These are phyloP conservation scores for Neopestalotiopsis clavispora DNA, from an alignment of 2,329 filamentous ascomycete species.

Conservation along the genomic window DNA sequence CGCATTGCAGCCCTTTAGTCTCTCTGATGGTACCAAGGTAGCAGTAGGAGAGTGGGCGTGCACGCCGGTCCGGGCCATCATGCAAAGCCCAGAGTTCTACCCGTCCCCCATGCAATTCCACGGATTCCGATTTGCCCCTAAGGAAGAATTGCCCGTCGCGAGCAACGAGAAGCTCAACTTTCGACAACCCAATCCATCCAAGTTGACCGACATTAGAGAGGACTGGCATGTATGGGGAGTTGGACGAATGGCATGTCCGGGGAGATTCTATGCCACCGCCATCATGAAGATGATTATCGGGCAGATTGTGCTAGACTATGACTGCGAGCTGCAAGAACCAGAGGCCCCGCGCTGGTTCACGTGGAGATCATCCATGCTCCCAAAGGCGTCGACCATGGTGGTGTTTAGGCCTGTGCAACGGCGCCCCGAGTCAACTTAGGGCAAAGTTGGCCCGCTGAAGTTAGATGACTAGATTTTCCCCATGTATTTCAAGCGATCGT, in stretches of 20 bases:
- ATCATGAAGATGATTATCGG: slow-evolving; percentile 25
- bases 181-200: not conserved
- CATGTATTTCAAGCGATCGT: no score
- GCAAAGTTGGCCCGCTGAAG: no score
- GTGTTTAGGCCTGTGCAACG: no score
- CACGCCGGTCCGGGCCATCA: slow-evolving; percentile 4
- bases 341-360: slow-evolving; percentile 14
- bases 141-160: not conserved
- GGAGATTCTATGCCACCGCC: slow-evolving; percentile 19
- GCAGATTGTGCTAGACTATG: slow-evolving; percentile 22
- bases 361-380: slow-evolving; percentile 25
- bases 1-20: not conserved
- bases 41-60: slow-evolving; percentile 1
- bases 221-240: slow-evolving; percentile 7
- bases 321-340: slow-evolving; percentile 19
- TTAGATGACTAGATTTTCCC: no score
- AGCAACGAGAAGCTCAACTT: not conserved
- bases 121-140: slow-evolving; percentile 11
- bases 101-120: not conserved
- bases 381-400: not conserved
- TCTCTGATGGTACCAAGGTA: not conserved
- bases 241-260: slow-evolving; percentile 15
- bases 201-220: not conserved
- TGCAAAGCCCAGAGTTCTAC: not conserved
- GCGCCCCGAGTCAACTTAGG: no score